A percentile compares a stretch with the other conserved stretches of the same genome.
Evolutionary conservation across 2,329 filamentous ascomycete genomes (phyloP).

Genomic region (Proliferodiscus dingleyae): DNA sequence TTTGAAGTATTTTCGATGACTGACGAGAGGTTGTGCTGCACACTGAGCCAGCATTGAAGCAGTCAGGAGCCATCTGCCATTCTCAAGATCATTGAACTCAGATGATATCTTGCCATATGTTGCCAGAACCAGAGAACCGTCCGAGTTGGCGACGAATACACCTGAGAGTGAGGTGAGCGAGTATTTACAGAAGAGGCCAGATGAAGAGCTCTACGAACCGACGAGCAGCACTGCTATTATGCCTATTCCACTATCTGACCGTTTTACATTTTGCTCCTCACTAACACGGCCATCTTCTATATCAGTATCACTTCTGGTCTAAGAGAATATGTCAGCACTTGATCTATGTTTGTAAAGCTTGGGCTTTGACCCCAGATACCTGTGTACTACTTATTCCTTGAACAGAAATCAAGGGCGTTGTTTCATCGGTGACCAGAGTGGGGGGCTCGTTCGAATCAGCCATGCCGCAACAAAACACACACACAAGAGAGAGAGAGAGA

Average conservation of each 20-base stretch:
- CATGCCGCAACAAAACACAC: no score
- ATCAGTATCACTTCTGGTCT: slow-evolving; percentile 42
- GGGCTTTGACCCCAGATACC: neutral
- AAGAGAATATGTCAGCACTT: neutral
- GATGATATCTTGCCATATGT: slow-evolving; percentile 59
- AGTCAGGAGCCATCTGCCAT: slow-evolving; percentile 54
- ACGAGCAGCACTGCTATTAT: slow-evolving; percentile 23
- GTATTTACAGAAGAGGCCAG: neutral
- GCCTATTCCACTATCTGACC: slow-evolving; percentile 5
- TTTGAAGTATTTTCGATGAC: neutral
- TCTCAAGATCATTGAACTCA: slow-evolving; percentile 51
- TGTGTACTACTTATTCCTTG: neutral
- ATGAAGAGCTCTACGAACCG: slow-evolving; percentile 7
- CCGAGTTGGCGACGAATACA: slow-evolving; percentile 62
- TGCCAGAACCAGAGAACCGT: slow-evolving; percentile 60
- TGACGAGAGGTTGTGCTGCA: slow-evolving; percentile 46
- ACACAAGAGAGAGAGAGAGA: no score
- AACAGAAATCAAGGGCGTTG: slow-evolving; percentile 5
- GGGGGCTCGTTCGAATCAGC: no score
- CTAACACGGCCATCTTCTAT: slow-evolving; percentile 1
- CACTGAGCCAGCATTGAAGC: slow-evolving; percentile 47
- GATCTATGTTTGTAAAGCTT: neutral
- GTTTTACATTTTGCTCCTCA: neutral
- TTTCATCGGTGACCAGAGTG: no score
- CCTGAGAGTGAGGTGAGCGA: slow-evolving; percentile 33